Base-by-base conservation (phyloP, 2,329 filamentous ascomycete species). In the Aspergillus arachidicola region DNA sequence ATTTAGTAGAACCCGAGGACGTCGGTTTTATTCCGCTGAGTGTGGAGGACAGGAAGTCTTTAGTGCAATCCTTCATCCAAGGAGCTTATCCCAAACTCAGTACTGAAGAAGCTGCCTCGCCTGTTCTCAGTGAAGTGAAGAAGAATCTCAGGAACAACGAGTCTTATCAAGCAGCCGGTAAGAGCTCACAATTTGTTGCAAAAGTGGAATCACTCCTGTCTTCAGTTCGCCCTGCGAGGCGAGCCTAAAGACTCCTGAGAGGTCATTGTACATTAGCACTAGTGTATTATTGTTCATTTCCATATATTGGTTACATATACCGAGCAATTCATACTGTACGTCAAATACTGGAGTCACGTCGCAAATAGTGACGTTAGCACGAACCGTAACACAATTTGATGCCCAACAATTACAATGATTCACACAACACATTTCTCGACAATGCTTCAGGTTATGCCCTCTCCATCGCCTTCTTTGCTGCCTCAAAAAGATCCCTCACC, bases 401-500 rank as follows among this genome's bases (percentile, higher is more conserved):
- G 30, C 16, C 50, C 34, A 23, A 46, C 3, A 7, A 14, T 46
- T 21, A 46, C 9, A 46, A 6, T 36, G 4, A 21, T 32, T 36
- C n/a, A 55, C 32, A n/a, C 4, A n/a, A 38, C 11, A 36, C 32
- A 38, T 55, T 23, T 16, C 7, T 21, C 2, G n/a, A 32, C 36
- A 32, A 32, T 51, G 53, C 26, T 60, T 19, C 21, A 16, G 16
- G 34, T 73, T 53, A 76, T 63, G 63, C 68, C 64, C 76, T 72
- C 64, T 80, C 77, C 62, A 80, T 67, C 1, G 69, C 71, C 71
- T 76, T 80, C 67, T 69, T 79, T 30, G 77, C 79, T 10, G 67
- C 71, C 51, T 82, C 80, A 65, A 80, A 82, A 9, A 81, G 65
- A 64, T 79, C 78, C 69, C 80, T 82, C 54, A 79, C 76, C 59